Evolutionary conservation across 2,329 filamentous ascomycete genomes (phyloP), one percentile per base, ranked within the genome.

Genomic region (Didymella arachidicola): DNA sequence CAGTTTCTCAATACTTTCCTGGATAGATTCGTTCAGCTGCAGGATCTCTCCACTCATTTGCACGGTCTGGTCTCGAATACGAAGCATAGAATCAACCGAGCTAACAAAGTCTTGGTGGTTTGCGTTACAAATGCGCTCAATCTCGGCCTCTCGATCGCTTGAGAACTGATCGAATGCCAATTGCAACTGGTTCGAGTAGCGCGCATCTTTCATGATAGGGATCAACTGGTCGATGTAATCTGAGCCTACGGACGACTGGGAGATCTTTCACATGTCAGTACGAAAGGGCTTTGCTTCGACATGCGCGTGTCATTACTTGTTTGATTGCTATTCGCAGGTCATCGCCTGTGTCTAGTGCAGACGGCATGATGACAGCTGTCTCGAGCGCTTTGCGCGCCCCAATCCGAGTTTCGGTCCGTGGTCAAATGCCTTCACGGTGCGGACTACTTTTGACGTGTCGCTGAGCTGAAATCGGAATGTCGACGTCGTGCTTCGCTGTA

Each of bases 191-290:
- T 91, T 89, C 54, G 91, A 88, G 69, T 87, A 83, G 62, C 91
- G 87, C 66, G 92, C 93, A 84, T 97, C 94, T 81, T 93, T 95
- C 63, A 99, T 88, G 2, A 96, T 91, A 10, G 93, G 94, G 46
- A 98, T 97, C 49, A 99, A 82, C 73, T 97, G 94, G 75, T 98
- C 95, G 63, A 99, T 87, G 72, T 97, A 98, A 71, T 99, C 95
- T 48, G 89, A 86, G 72, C 98, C 94, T 22, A 93, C 93, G 12
- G 93, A 90, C 2, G 94, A 93, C 68, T 96, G 87, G 61, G 97
- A 93, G 67, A 98, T 96, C 92, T 99, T 74, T 61, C 53, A 66
- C 12, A 2, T 12, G 51, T 69, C 46, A 68, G 63, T 42, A 36
- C 22, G 16, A 41, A 18, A 1, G 7, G 7, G 22, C 25, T 18